Conservation (phyloP, 2,329 filamentous ascomycete species). For the Akanthomyces dipterigenus region DNA sequence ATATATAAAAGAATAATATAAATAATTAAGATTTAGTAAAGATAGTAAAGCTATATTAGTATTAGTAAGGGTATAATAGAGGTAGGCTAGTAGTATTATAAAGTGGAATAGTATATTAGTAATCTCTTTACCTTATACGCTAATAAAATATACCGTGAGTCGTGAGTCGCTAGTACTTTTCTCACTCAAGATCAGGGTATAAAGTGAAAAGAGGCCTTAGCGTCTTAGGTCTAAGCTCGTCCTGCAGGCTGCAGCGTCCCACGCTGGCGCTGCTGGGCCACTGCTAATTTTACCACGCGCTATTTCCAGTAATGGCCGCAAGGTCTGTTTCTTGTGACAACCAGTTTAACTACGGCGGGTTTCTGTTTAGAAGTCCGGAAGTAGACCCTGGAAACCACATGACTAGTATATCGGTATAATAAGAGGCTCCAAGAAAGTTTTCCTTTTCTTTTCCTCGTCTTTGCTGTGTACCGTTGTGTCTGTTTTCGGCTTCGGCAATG, state of each 20-base stretch:
- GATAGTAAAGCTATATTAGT: too few species aligned
- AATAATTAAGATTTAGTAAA: too few species aligned
- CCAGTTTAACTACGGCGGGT: neutral
- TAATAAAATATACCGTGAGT: too few species aligned
- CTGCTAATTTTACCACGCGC: neutral
- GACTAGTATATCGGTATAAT: neutral
- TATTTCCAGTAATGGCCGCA: conserved; percentile 4
- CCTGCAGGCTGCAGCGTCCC: neutral
- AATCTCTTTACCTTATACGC: too few species aligned
- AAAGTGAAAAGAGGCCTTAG: too few species aligned
- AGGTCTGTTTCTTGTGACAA: neutral
- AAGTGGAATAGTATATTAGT: too few species aligned
- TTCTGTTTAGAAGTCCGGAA: neutral
- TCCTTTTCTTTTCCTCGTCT: neutral
- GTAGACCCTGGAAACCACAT: neutral
- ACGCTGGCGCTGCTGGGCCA: neutral
- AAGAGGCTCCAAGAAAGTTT: neutral
- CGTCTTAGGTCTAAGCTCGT: neutral
- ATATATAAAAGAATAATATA: too few species aligned
- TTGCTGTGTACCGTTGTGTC: neutral
- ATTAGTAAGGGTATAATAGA: too few species aligned
- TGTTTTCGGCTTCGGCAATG: neutral
- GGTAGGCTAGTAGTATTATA: too few species aligned
- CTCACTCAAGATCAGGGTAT: too few species aligned
- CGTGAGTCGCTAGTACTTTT: too few species aligned